phyloP scores from a whole-genome alignment of 805 yeast species.

The Pichia cephalocereana region DNA sequence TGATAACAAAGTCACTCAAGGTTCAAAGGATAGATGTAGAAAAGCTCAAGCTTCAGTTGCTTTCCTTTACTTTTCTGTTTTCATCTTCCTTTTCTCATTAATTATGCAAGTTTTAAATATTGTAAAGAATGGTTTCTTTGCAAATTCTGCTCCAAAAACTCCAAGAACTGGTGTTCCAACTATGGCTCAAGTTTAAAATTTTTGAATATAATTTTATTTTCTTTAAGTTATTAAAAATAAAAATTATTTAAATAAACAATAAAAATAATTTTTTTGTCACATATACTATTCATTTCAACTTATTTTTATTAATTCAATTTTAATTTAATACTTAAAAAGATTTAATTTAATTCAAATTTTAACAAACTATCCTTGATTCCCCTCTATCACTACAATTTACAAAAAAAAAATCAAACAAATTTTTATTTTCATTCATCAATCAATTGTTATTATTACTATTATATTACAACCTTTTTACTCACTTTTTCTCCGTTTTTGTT shows the following conservation, averaged over 20 bases:
- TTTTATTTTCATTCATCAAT: too few relatives aligned
- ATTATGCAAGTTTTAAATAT: slow-evolving; percentile 40
- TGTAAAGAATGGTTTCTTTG: slow-evolving; percentile 49
- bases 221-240: too few relatives aligned
- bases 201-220: neutral
- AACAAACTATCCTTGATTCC: too few relatives aligned
- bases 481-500: neutral
- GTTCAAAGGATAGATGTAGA: slow-evolving; percentile 81
- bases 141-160: slow-evolving; percentile 40
- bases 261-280: neutral
- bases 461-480: too few relatives aligned
- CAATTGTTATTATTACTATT: too few relatives aligned
- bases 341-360: too few relatives aligned
- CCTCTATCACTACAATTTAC: too few relatives aligned
- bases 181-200: slow-evolving; percentile 69
- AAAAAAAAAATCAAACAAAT: too few relatives aligned
- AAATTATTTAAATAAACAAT: too few relatives aligned
- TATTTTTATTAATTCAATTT: too few relatives aligned
- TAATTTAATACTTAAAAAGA: too few relatives aligned
- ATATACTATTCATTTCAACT: neutral
- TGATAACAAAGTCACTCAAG: slow-evolving; percentile 63
- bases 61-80: slow-evolving; percentile 78
- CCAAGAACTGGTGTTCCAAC: slow-evolving; percentile 84
- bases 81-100: slow-evolving; percentile 59
- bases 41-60: slow-evolving; percentile 82